Base-by-base conservation (phyloP, 2,329 filamentous ascomycete species). In the Bimuria novae-zelandiae region DNA sequence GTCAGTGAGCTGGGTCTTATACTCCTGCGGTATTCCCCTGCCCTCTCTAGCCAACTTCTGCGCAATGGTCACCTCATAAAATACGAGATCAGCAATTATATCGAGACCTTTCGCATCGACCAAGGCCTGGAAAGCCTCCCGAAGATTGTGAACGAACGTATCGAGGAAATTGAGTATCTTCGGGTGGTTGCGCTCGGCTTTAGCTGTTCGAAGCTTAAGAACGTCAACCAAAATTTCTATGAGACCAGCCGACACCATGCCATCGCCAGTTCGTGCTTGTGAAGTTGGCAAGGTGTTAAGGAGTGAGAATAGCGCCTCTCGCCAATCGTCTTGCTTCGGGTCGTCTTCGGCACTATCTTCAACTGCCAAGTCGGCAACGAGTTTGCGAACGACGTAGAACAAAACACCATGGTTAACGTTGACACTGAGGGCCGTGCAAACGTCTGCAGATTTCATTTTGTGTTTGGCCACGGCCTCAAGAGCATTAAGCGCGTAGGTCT, bases 321-420 rank as follows among this genome's bases (percentile, higher is more conserved):
- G 88, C 92, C 93, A 99, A 64, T 94, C 87, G 68, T 96, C 91
- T 66, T 94, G 87, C 53, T 86, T 84, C 5, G 70, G 52, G n/a
- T 84, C 84, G 51, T 84, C 81, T 59, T 86, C 82, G 19, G 83
- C 27, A 17, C 52, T 61, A 12, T 73, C 71, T 33, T 85, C 80
- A 19, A 62, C 57, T 21, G 61, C 85, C 77, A 99, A 88, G 58
- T 92, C 89, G 16, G 88, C 87, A 52, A 97, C 89, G 8, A 92
- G 90, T 74, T 96, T 97, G 51, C 93, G 85, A 44, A 96, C 88
- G 61, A 97, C 84, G 67, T 97, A 97, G 61, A 97, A 88, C 39
- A 99, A 81, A 25, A 97, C 89, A 12, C 94, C 95, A 65, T 99
- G 95, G 65, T 96, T 97, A 32, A 97, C 93, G 63, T 93, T 96